Evolutionary conservation across 2,329 filamentous ascomycete genomes (phyloP).

Genomic region (Curvularia sp.): DNA sequence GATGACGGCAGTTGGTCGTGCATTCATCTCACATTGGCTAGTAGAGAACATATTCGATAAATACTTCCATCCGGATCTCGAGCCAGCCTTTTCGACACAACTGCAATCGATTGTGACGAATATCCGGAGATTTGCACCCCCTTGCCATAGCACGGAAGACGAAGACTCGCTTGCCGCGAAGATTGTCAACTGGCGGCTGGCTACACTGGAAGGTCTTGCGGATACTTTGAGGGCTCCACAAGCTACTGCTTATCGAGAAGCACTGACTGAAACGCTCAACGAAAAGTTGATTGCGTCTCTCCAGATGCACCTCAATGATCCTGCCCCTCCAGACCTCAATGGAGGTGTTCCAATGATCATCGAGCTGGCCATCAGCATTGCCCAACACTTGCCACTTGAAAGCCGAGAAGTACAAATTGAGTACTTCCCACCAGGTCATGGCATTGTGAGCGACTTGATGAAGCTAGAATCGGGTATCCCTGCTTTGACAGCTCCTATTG

Average conservation of each 20-base stretch:
- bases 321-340: slow-evolving; percentile 80
- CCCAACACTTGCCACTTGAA: slow-evolving; percentile 85
- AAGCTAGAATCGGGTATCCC: slow-evolving; percentile 73
- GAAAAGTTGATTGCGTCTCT: slow-evolving; percentile 73
- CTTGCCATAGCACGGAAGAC: slow-evolving; percentile 80
- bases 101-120: slow-evolving; percentile 88
- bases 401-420: slow-evolving; percentile 87
- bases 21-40: slow-evolving; percentile 87
- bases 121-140: slow-evolving; percentile 78
- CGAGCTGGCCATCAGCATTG: slow-evolving; percentile 85
- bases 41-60: slow-evolving; percentile 89
- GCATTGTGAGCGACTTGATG: slow-evolving; percentile 77
- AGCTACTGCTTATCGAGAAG: slow-evolving; percentile 69
- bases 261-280: slow-evolving; percentile 65
- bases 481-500: slow-evolving; percentile 53
- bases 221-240: slow-evolving; percentile 70
- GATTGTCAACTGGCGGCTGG: slow-evolving; percentile 89
- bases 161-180: slow-evolving; percentile 86
- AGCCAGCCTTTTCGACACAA: slow-evolving; percentile 74
- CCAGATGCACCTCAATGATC: slow-evolving; percentile 75
- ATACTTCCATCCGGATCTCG: slow-evolving; percentile 90
- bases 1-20: slow-evolving; percentile 94
- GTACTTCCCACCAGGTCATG: slow-evolving; percentile 80
- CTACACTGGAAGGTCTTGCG: slow-evolving; percentile 89
- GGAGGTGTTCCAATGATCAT: slow-evolving; percentile 91